phyloP scores from a whole-genome alignment of 2,329 filamentous ascomycete species.

The Cordyceps cicadae region DNA sequence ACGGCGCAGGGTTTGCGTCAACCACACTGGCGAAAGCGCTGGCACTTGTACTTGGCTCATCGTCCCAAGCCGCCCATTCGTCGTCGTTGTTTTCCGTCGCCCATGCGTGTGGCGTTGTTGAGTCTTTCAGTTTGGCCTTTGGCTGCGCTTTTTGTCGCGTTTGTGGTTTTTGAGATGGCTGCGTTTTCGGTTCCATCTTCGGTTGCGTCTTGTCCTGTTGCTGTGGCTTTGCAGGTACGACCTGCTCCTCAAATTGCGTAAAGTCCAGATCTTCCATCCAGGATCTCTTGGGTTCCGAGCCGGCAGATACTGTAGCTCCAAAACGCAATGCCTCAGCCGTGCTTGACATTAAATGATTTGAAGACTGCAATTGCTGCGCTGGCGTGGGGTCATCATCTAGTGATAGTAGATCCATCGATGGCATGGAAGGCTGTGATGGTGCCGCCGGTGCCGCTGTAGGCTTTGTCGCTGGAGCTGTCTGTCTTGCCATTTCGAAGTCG shows the following conservation, averaged over 20 bases:
- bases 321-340: background rate
- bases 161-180: too few relatives aligned
- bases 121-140: background rate
- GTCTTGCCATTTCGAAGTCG: slow-evolving; percentile 45
- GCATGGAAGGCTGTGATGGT: slow-evolving; percentile 14
- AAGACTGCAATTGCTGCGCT: slow-evolving; percentile 10
- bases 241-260: background rate
- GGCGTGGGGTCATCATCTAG: slow-evolving; percentile 22
- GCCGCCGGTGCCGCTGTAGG: slow-evolving; percentile 16
- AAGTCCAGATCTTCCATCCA: background rate
- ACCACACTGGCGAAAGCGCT: slow-evolving; percentile 10
- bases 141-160: background rate
- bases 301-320: background rate
- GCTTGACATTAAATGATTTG: slow-evolving; percentile 10
- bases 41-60: slow-evolving; percentile 25
- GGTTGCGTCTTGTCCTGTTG: background rate
- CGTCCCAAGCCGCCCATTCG: slow-evolving; percentile 46
- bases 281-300: background rate
- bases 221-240: background rate
- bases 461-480: slow-evolving; percentile 14
- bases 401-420: slow-evolving; percentile 34
- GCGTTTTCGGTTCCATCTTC: background rate
- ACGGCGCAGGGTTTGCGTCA: slow-evolving; percentile 14
- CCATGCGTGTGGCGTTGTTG: slow-evolving; percentile 1
- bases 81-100: slow-evolving; percentile 27